Base-by-base conservation (phyloP, 2,329 filamentous ascomycete genomes). In the Teratosphaeria zuluensis region DNA sequence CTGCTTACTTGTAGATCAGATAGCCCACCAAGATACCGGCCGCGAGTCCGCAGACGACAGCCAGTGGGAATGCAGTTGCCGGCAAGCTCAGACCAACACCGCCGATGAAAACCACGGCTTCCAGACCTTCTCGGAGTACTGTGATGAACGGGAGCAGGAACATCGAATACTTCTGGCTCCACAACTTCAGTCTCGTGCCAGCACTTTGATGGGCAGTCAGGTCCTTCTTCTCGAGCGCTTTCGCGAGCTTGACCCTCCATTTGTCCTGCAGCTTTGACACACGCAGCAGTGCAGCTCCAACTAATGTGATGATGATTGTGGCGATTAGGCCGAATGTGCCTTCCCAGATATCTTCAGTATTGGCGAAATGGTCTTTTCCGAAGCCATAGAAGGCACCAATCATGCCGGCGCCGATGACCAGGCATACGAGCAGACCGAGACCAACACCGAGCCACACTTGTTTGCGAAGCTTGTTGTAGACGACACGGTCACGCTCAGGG, bases 81-180 rank as follows among this genome's bases (percentile, higher is more conserved):
- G 90, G 89, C 3, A 88, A 78, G 0, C 85, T 83, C 57, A 95
- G 84, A 2, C 87, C 87, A 4, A 96, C 90, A 21, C 90, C 91
- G 16, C 89, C 89, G 56, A 95, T 84, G 72, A 95, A 95, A 28
- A 95, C 82, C 38, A 95, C 86, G 0, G 88, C 89, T 72, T 96
- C 91, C 32, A 95, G 82, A 2, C 90, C 91, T 72, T 95, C 90
- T 38, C 91, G 80, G 14, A 95, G 76, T n/a, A 94, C 87, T 0
- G 90, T 95, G 70, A 95, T 80, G 73, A 95, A 95, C 0, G 91
- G 91, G 57, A 95, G 77, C 53, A 89, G 74, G 71, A 95, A 94
- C 87, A 95, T 90, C 68, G 86, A 84, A 69, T 95, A 94, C 72
- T 88, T 90, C 72, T 92, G 86, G 21, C 79, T 74, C 75, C 83